Percentiles rank a stretch among this genome's conserved stretches.
phyloP scores from a whole-genome alignment of 208 protist species.

The Balamuthia mandrillaris region DNA sequence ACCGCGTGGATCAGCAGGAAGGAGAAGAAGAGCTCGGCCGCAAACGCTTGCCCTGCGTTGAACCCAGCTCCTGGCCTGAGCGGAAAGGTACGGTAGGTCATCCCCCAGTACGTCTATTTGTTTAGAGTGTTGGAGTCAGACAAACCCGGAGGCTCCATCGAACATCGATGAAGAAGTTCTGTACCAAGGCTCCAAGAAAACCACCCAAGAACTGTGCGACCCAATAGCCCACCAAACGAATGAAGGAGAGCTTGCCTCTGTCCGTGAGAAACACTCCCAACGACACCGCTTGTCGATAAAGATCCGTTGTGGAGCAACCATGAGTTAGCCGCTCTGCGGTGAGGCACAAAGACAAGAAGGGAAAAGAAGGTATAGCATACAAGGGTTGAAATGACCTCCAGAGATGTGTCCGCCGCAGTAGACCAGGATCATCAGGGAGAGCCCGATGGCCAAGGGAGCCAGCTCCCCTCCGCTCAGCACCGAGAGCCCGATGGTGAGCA shows the following conservation, averaged over 20 bases:
- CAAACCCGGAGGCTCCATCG: no score
- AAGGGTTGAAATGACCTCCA: conserved; percentile 14
- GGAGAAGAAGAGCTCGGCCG: conserved; percentile 17
- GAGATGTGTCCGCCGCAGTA: conserved; percentile 3
- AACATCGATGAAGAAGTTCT: neutral
- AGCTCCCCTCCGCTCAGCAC: neutral
- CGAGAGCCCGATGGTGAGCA: neutral
- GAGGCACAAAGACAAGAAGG: neutral
- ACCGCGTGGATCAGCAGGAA: conserved; percentile 28
- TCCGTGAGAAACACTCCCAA: neutral
- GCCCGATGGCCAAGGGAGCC: neutral
- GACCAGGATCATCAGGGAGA: neutral
- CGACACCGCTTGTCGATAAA: neutral
- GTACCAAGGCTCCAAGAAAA: neutral
- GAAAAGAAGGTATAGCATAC: neutral
- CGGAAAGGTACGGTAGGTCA: neutral
- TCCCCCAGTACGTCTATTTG: no score
- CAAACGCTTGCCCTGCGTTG: neutral
- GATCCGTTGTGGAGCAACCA: neutral
- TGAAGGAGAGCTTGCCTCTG: conserved; percentile 16
- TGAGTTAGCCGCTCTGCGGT: neutral
- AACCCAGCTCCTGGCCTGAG: neutral
- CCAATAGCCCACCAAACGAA: neutral
- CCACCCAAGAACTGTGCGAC: conserved; percentile 9
- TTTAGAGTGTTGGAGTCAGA: no score